phyloP scores from a whole-genome alignment of 2,329 filamentous ascomycete genomes.

The Xenoacremonium recifei region DNA sequence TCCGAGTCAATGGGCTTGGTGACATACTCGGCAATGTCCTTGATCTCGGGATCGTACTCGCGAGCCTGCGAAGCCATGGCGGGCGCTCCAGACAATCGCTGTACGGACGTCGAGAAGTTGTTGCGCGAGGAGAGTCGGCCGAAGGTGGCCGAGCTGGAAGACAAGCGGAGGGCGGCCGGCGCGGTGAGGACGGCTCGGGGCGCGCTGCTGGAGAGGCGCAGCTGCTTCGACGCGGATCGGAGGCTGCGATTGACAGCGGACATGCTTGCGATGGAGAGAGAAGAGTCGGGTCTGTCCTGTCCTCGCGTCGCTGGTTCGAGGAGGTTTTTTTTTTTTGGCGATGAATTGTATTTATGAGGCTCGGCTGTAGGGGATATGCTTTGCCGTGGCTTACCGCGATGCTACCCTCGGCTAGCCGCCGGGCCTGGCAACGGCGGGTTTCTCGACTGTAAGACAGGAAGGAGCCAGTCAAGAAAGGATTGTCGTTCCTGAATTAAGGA shows the following conservation, averaged over 20 bases:
- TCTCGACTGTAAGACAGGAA: not conserved
- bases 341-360: conserved; percentile 22
- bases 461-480: too few relatives aligned
- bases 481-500: too few relatives aligned
- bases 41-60: conserved; percentile 88
- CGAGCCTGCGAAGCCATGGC: conserved; percentile 49
- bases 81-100: conserved; percentile 48
- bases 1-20: conserved; percentile 90
- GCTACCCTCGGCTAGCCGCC: conserved; percentile 27
- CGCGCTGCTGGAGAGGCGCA: too few relatives aligned
- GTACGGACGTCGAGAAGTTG: conserved; percentile 50
- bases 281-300: too few relatives aligned
- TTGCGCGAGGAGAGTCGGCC: conserved; percentile 34
- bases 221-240: conserved; percentile 53
- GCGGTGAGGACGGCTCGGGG: conserved; percentile 34
- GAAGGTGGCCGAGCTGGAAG: conserved; percentile 31
- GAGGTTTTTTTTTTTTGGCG: too few relatives aligned
- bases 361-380: conserved; percentile 20
- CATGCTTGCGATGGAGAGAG: conserved; percentile 35
- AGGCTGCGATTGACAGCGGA: conserved; percentile 55
- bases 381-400: conserved; percentile 25
- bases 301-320: too few relatives aligned
- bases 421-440: conserved; percentile 3
- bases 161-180: conserved; percentile 35
- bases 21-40: conserved; percentile 92